Conservation (phyloP, 192 early-diverging fungal genomes). For the Diversispora epigaea region DNA sequence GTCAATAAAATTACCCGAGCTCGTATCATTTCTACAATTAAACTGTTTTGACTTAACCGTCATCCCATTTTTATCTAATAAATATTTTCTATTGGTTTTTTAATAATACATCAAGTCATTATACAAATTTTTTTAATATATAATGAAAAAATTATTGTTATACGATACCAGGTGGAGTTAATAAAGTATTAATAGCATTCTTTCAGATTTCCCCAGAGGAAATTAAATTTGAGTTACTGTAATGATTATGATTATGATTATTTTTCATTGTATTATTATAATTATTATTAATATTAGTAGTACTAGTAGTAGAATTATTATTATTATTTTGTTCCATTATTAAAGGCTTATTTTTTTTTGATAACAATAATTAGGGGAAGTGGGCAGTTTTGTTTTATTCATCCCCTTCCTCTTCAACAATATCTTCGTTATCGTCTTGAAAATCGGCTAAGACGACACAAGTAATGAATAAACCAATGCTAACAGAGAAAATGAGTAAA, state of each 20-base stretch:
- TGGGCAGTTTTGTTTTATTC: not conserved
- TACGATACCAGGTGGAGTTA: slow-evolving; percentile 14
- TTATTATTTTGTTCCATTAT: no score
- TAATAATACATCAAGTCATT: not conserved
- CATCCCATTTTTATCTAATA: slow-evolving; percentile 11
- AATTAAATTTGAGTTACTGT: not conserved
- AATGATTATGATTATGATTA: no score
- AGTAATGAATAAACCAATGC: slow-evolving; percentile 13
- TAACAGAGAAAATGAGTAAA: slow-evolving; percentile 5
- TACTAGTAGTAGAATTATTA: no score
- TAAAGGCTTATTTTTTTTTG: no score
- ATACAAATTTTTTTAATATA: not conserved
- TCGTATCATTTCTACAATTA: no score
- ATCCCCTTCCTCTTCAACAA: not conserved
- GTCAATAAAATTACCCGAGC: no score
- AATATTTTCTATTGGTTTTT: slow-evolving; percentile 9
- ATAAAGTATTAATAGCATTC: slow-evolving; percentile 22
- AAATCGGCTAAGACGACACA: slow-evolving; percentile 9
- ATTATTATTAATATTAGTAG: no score
- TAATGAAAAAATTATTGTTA: not conserved
- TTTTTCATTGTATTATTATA: no score
- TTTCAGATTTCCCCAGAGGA: slow-evolving; percentile 1
- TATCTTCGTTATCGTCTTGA: slow-evolving; percentile 19
- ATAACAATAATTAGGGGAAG: not conserved
- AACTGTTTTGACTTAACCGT: not conserved